Base-by-base conservation (phyloP, 2,329 filamentous ascomycete genomes). In the Ophiostoma sp. region DNA sequence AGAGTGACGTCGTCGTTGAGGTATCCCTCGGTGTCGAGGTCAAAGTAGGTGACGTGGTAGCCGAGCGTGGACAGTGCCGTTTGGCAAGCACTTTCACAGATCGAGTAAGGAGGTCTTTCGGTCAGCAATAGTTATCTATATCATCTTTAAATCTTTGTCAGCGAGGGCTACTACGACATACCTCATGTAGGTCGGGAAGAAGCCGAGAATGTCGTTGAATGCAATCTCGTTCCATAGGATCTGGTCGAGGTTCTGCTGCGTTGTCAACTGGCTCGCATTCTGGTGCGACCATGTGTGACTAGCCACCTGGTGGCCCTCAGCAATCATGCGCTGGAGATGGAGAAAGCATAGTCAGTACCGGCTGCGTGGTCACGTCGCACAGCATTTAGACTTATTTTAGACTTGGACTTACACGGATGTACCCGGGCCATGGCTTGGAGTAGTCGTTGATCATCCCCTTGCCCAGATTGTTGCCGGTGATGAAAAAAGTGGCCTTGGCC, bases 401-500 rank as follows among this genome's bases (percentile, higher is more conserved):
- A 20, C 44, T 2, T 2, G 13, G 1, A 57, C 52, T 31, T 57
- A 57, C 52, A 31, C 23, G 52, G n/a, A 57, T 57, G 17, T 57
- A 57, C 4, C 52, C 52, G 7, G 52, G n/a, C 52, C 52, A 57
- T 8, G 52, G 52, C 52, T 57, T 57, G 52, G 52, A 57, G 23
- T 57, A 31, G 52, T 57, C 52, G 2, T 57, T 57, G n/a, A 57
- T 57, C 52, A 57, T 57, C 52, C 85, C 84, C 77, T 86, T 87
- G 73, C 81, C 81, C 54, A 84, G 79, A 77, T 86, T 86, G 77
- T 83, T 85, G 5, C 85, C 85, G 8, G 83, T 86, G 72, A 90
- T 81, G 77, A 90, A 90, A 77, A 91, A 91, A 1, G 89, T 91
- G 1, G 87, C 89, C 73, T 86, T 88, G 17, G 86, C 87, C 36